Percentiles rank a stretch among this genome's conserved stretches.
phyloP scores from a whole-genome alignment of 306 rosid genomes.

The Ammopiptanthus mongolicus region DNA sequence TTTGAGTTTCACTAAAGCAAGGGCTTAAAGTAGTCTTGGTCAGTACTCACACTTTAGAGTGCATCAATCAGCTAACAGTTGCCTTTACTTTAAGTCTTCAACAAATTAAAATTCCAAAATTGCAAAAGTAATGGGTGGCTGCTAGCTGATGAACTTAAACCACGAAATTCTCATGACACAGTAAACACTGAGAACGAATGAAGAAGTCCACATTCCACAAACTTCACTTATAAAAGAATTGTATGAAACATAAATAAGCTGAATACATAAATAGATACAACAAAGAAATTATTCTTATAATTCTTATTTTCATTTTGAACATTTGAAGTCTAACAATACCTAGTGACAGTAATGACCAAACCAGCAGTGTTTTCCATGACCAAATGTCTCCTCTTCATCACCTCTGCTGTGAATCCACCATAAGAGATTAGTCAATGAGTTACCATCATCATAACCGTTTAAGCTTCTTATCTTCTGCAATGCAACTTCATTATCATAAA shows the following conservation, averaged over 20 bases:
- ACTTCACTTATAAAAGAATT: not conserved
- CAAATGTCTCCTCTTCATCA: slow-evolving; percentile 20
- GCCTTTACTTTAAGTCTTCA: not conserved
- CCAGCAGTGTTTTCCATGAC: slow-evolving; percentile 35
- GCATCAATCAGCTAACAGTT: not conserved
- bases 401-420: slow-evolving; percentile 92
- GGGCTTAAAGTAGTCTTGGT: not conserved
- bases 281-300: not conserved
- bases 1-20: not conserved
- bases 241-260: not conserved
- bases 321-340: slow-evolving; percentile 12
- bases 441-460: slow-evolving; percentile 72
- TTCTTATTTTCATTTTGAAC: not conserved
- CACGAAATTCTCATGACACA: not conserved
- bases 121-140: not conserved
- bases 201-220: slow-evolving; percentile 6
- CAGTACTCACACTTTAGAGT: not conserved
- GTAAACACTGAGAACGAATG: not conserved
- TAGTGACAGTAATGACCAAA: slow-evolving; percentile 34
- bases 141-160: not conserved
- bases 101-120: not conserved
- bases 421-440: slow-evolving; percentile 59
- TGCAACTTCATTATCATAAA: slow-evolving; percentile 52
- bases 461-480: slow-evolving; percentile 41
- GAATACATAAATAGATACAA: not conserved